Evolutionary conservation across 2,329 filamentous ascomycete genomes (phyloP).

Genomic region (Phaeosphaeria sp.): DNA sequence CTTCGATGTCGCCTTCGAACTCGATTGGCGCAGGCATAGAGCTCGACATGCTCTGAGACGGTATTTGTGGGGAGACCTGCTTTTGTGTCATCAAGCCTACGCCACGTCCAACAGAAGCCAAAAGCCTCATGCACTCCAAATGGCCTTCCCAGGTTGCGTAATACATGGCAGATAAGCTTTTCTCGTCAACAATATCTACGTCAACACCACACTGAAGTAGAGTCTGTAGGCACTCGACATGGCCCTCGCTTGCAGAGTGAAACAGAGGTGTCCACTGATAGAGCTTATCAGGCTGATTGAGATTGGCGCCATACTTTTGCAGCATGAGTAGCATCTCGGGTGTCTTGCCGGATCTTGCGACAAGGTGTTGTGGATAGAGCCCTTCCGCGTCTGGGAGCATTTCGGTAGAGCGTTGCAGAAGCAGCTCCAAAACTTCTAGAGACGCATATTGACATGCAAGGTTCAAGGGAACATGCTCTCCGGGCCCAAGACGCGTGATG

Average conservation of each 20-base stretch:
- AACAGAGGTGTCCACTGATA: slow-evolving; percentile 98
- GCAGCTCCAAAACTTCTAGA: slow-evolving; percentile 79
- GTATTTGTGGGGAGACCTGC: slow-evolving; percentile 52
- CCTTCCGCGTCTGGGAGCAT: slow-evolving; percentile 96
- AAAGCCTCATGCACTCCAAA: slow-evolving; percentile 88
- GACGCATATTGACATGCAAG: slow-evolving; percentile 94
- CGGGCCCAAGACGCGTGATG: slow-evolving; percentile 82
- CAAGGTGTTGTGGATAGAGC: slow-evolving; percentile 94
- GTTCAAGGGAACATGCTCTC: slow-evolving; percentile 93
- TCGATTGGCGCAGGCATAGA: slow-evolving; percentile 51
- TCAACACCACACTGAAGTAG: slow-evolving; percentile 82
- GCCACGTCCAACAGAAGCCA: slow-evolving; percentile 63
- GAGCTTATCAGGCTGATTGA: slow-evolving; percentile 92
- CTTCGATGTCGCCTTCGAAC: slow-evolving; percentile 79
- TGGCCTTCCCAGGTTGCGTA: slow-evolving; percentile 99
- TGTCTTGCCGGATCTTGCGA: slow-evolving; percentile 85
- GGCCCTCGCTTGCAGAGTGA: slow-evolving; percentile 94
- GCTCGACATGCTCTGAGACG: slow-evolving; percentile 43
- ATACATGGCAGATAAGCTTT: slow-evolving; percentile 92
- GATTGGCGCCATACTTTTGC: slow-evolving; percentile 83
- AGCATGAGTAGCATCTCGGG: slow-evolving; percentile 81
- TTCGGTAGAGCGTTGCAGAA: slow-evolving; percentile 79
- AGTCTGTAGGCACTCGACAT: slow-evolving; percentile 83
- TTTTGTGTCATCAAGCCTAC: slow-evolving; percentile 42
- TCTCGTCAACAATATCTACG: slow-evolving; percentile 85